phyloP scores from a whole-genome alignment of 2,329 filamentous ascomycete genomes.

The Aspergillus candidus region DNA sequence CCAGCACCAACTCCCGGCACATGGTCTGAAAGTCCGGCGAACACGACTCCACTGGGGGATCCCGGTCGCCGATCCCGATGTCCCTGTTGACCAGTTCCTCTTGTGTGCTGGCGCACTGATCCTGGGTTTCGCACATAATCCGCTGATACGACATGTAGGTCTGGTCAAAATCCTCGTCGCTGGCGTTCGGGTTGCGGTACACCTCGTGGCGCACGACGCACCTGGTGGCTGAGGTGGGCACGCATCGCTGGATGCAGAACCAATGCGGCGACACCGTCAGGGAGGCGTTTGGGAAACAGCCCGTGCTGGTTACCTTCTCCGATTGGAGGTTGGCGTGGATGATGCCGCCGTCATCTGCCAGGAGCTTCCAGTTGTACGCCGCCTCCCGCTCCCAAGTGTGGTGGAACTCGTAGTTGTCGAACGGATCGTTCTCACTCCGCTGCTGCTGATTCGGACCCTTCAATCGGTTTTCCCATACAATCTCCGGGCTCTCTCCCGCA shows the following conservation, averaged over 20 bases:
- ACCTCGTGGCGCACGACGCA: slow-evolving; percentile 58
- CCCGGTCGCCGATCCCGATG: slow-evolving; percentile 56
- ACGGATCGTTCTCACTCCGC: slow-evolving; percentile 44
- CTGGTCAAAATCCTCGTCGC: slow-evolving; percentile 51
- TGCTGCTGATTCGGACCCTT: slow-evolving; percentile 43
- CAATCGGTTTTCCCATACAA: slow-evolving; percentile 51
- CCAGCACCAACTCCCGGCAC: slow-evolving; percentile 45
- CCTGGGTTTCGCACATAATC: slow-evolving; percentile 59
- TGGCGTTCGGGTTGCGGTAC: slow-evolving; percentile 55
- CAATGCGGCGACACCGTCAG: slow-evolving; percentile 43
- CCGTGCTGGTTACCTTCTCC: slow-evolving; percentile 34
- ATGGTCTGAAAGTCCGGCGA: slow-evolving; percentile 51
- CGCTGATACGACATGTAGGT: slow-evolving; percentile 57
- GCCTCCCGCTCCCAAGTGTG: slow-evolving; percentile 54
- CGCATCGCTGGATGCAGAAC: slow-evolving; percentile 59
- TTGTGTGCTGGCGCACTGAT: slow-evolving; percentile 54
- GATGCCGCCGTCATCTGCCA: slow-evolving; percentile 54
- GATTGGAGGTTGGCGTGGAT: slow-evolving; percentile 42
- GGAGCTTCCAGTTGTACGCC: slow-evolving; percentile 56
- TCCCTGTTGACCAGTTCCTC: slow-evolving; percentile 55
- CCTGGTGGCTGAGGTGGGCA: slow-evolving; percentile 48
- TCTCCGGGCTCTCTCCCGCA: slow-evolving; percentile 38
- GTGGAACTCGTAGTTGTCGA: slow-evolving; percentile 52
- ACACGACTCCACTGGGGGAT: slow-evolving; percentile 53
- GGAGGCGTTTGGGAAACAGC: slow-evolving; percentile 31